A percentile compares a stretch with the other conserved stretches of the same genome.
phyloP scores from a whole-genome alignment of 2,329 filamentous ascomycete genomes.

The Aspergillus melleus region DNA sequence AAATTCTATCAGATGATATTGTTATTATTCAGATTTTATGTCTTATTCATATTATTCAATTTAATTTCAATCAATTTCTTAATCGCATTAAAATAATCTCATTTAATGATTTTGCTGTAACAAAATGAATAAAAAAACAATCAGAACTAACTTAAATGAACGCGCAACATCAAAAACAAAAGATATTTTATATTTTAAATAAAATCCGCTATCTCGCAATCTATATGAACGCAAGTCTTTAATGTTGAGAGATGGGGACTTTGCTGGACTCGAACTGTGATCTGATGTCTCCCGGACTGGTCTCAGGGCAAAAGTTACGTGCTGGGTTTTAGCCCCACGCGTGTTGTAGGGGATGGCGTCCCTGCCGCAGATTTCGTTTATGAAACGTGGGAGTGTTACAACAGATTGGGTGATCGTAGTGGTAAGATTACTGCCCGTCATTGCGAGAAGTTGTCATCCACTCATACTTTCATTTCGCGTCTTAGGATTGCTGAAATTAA shows the following conservation, averaged over 20 bases:
- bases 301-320: no score
- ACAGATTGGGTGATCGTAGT: no score
- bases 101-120: neutral
- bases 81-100: neutral
- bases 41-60: neutral
- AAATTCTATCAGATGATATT: neutral
- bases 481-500: no score
- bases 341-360: no score
- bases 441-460: no score
- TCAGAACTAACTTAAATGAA: neutral
- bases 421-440: no score
- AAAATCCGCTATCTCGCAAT: neutral
- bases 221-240: neutral
- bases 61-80: neutral
- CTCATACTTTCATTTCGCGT: no score
- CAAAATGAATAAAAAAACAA: neutral
- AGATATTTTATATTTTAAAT: neutral
- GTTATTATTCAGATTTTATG: neutral
- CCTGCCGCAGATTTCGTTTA: no score
- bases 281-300: no score
- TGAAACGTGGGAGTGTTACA: no score
- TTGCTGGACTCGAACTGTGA: no score
- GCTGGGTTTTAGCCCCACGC: no score
- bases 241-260: neutral
- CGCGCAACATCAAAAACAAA: neutral